Percentiles rank a stretch among this genome's conserved stretches.
Conservation (phyloP, 192 early-diverging fungal genomes). For the Coemansia sp. region DNA sequence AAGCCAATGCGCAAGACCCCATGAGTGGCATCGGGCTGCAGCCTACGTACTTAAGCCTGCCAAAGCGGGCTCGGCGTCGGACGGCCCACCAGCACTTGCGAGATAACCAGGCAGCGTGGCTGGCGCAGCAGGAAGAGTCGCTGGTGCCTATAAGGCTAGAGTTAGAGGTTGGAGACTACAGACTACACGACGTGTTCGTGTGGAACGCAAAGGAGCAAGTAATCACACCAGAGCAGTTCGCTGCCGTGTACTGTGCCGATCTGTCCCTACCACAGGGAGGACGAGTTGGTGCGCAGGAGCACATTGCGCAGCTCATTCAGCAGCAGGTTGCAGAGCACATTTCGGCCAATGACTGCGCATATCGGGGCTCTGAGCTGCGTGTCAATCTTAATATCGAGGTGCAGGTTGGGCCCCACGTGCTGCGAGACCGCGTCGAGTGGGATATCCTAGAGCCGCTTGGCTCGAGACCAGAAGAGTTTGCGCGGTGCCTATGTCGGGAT, state of each 20-base stretch:
- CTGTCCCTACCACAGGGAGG: conserved; percentile 57
- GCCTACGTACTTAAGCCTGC: conserved; percentile 26
- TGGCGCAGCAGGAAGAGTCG: conserved; percentile 66
- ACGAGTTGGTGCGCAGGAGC: conserved; percentile 22
- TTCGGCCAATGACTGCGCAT: conserved; percentile 32
- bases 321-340: conserved; percentile 51
- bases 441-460: conserved; percentile 61
- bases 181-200: conserved; percentile 82
- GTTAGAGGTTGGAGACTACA: conserved; percentile 81
- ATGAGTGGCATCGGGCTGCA: conserved; percentile 50
- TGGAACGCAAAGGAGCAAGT: conserved; percentile 89
- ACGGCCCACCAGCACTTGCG: conserved; percentile 51
- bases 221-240: conserved; percentile 82
- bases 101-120: conserved; percentile 52
- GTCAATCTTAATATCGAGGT: conserved; percentile 69
- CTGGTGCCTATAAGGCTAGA: conserved; percentile 91
- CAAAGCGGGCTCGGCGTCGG: conserved; percentile 37
- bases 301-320: conserved; percentile 48
- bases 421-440: conserved; percentile 93
- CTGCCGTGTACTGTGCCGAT: conserved; percentile 78
- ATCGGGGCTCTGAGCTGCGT: conserved; percentile 43
- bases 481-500: conserved; percentile 41
- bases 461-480: conserved; percentile 50
- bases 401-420: conserved; percentile 74
- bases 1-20: conserved; percentile 18